Conservation (phyloP, 163 green algal genomes). For the Scenedesmus sp. region DNA sequence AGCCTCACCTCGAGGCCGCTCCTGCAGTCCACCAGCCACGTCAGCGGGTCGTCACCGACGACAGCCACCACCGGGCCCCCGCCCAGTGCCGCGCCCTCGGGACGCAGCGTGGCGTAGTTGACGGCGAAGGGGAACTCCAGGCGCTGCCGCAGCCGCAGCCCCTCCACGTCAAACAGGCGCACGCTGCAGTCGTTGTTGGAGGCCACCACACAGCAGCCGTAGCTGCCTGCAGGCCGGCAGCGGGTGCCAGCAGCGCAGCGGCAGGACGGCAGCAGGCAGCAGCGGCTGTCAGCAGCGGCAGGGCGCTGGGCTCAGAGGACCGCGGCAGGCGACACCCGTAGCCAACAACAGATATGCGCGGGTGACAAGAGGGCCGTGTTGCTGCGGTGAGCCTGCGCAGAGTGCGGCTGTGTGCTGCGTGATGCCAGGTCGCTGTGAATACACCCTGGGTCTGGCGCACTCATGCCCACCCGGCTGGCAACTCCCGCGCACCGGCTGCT, state of each 20-base stretch:
- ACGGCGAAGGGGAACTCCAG: conserved; percentile 86
- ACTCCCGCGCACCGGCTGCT: not conserved
- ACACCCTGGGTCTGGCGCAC: too few species aligned
- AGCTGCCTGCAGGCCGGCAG: conserved; percentile 14
- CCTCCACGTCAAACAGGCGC: conserved; percentile 75
- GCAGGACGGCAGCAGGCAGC: not conserved
- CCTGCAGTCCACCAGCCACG: conserved; percentile 79
- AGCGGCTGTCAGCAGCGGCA: not conserved
- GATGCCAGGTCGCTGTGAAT: too few species aligned
- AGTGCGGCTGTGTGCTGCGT: too few species aligned
- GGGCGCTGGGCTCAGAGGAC: not conserved
- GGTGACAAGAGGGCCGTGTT: not conserved
- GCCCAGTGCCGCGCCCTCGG: conserved; percentile 26
- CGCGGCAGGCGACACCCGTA: not conserved
- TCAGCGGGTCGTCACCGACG: conserved; percentile 90
- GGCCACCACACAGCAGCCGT: conserved; percentile 69
- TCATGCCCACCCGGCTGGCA: too few species aligned
- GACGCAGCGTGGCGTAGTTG: conserved; percentile 85
- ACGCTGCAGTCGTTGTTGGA: conserved; percentile 92
- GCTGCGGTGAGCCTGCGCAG: not conserved
- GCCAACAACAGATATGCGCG: not conserved
- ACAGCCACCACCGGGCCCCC: conserved; percentile 76
- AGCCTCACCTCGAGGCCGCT: conserved; percentile 56
- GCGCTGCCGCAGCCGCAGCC: conserved; percentile 61
- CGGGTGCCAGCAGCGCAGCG: not conserved